Conservation (phyloP, 106 monocot species). For the Cymbidium sinense region DNA sequence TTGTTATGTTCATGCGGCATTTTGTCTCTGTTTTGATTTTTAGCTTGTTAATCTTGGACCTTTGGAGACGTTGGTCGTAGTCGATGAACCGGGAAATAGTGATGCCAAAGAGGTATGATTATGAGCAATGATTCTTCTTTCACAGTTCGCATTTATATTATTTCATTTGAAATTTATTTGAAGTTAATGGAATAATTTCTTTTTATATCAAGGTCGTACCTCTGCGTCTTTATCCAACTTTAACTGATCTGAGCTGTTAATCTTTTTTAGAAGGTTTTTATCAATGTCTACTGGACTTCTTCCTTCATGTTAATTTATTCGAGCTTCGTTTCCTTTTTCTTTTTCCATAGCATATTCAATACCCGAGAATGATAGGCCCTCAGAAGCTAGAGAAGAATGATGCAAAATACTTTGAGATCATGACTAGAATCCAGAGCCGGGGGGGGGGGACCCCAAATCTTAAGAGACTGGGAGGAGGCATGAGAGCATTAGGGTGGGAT, state of each 20-base stretch:
- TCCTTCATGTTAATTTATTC: background rate
- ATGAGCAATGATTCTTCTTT: background rate
- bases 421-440: no score
- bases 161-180: background rate
- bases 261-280: background rate
- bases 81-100: conserved; percentile 18
- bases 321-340: background rate
- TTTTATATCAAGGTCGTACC: background rate
- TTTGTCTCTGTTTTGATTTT: conserved; percentile 8
- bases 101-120: conserved; percentile 29
- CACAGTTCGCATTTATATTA: background rate
- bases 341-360: background rate
- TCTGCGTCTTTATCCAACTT: background rate
- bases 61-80: conserved; percentile 33
- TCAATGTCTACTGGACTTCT: background rate
- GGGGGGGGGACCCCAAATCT: no score
- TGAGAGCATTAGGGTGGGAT: no score
- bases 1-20: background rate
- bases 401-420: background rate
- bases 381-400: background rate
- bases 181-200: background rate
- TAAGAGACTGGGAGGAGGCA: no score
- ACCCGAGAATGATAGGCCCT: background rate
- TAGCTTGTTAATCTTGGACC: conserved; percentile 40
- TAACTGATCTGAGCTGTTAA: background rate